phyloP scores from a whole-genome alignment of 306 rosid genomes.

The Medicago lupulina region DNA sequence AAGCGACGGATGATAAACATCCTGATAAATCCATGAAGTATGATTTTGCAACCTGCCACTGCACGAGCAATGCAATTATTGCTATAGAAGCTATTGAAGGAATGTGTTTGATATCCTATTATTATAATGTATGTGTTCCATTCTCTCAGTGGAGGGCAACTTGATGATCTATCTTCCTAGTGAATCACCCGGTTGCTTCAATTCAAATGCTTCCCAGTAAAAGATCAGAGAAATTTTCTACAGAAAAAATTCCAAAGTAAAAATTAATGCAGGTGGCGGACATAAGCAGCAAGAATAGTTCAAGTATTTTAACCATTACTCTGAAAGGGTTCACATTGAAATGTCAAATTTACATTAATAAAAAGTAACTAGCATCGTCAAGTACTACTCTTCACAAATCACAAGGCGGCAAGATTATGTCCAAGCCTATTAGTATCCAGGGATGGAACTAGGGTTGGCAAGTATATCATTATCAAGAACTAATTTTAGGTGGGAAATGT shows the following conservation, averaged over 20 bases:
- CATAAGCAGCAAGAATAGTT: conserved; percentile 5
- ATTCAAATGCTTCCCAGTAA: conserved; percentile 32
- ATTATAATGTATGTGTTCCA: conserved; percentile 19
- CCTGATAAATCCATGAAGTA: conserved; percentile 7
- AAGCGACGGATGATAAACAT: neutral
- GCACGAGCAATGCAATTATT: conserved; percentile 32
- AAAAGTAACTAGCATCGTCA: too few relatives aligned
- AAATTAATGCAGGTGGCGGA: neutral
- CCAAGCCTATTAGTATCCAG: conserved; percentile 7
- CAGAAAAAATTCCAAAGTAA: conserved; percentile 39
- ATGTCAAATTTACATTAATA: too few relatives aligned
- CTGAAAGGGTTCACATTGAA: too few relatives aligned
- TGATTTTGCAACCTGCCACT: conserved; percentile 8
- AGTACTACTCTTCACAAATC: too few relatives aligned
- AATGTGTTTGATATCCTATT: conserved; percentile 24
- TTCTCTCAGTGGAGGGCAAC: conserved; percentile 1
- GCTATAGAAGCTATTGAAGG: conserved; percentile 16
- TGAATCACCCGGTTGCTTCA: conserved; percentile 42
- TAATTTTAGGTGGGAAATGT: neutral
- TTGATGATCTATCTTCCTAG: conserved; percentile 29
- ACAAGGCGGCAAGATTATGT: neutral
- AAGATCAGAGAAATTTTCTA: conserved; percentile 50
- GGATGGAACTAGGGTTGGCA: conserved; percentile 2
- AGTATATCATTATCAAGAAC: conserved; percentile 14
- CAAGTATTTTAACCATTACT: neutral